A percentile compares a stretch with the other conserved stretches of the same genome.
phyloP scores from a whole-genome alignment of 176 grass and related monocot genomes.

The Aegilops speltoides region DNA sequence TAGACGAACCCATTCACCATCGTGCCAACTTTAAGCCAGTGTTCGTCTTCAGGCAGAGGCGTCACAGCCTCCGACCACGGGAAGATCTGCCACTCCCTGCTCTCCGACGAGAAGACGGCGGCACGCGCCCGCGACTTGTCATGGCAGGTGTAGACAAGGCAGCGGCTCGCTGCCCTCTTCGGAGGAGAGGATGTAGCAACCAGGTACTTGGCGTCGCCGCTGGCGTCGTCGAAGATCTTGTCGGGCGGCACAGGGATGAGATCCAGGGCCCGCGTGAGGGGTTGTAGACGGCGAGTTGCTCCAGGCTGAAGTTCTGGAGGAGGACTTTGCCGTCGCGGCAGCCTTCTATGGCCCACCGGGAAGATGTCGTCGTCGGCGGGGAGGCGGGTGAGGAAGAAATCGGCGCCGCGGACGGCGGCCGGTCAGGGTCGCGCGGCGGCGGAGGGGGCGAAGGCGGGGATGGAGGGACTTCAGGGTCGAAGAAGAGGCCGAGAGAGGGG shows the following conservation, averaged over 20 bases:
- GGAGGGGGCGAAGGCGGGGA: not conserved
- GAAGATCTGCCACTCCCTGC: slow-evolving; percentile 4
- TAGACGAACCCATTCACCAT: not conserved
- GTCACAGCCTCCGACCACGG: slow-evolving; percentile 7
- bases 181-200: not conserved
- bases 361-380: not conserved
- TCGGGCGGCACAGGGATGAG: not conserved
- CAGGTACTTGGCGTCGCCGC: not conserved
- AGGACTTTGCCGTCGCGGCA: not conserved
- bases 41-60: not conserved
- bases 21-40: not conserved
- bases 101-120: not conserved
- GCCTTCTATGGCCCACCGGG: not conserved
- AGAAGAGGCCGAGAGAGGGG: slow-evolving; percentile 9
- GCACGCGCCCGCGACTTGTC: not conserved
- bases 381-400: not conserved
- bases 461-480: not conserved
- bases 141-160: not conserved
- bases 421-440: not conserved
- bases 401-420: slow-evolving; percentile 5
- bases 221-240: not conserved
- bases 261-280: not conserved
- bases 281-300: not conserved
- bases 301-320: not conserved
- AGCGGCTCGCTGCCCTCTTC: not conserved